A percentile compares a stretch with the other conserved stretches of the same genome.
These are phyloP conservation scores for Planoprotostelium fungivorum DNA, from an alignment of 78 protist genomes.

Conservation along the genomic window DNA sequence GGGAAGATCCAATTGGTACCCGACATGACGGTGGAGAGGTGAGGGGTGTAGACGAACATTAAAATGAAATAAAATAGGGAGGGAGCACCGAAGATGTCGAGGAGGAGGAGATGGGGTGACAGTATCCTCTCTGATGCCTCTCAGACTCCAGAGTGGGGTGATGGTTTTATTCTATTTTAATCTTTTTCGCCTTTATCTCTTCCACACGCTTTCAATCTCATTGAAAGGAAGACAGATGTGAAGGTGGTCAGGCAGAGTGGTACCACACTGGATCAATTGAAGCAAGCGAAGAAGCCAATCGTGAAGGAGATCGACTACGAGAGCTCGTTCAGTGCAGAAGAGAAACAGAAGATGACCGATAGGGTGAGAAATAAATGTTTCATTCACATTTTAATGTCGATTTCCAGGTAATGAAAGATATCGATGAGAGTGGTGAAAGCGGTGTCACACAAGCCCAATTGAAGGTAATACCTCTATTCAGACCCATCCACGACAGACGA, in stretches of 20 bases:
- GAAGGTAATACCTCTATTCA: not conserved
- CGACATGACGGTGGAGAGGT: not conserved
- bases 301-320: not conserved
- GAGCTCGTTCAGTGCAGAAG: too few species aligned
- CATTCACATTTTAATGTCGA: not conserved
- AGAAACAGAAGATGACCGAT: too few species aligned
- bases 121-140: not conserved
- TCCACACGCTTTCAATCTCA: not conserved
- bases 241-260: not conserved
- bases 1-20: not conserved
- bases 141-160: not conserved
- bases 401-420: not conserved
- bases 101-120: not conserved
- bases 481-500: too few species aligned
- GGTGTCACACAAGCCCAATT: not conserved
- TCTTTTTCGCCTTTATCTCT: not conserved
- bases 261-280: not conserved
- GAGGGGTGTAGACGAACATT: not conserved
- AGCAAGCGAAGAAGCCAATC: not conserved
- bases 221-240: not conserved
- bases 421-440: too few species aligned
- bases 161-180: too few species aligned
- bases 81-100: not conserved
- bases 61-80: not conserved
- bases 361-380: too few species aligned